Evolutionary conservation across 129 eudicot genomes (phyloP).

Genomic region (Flaveria ramosissima): DNA sequence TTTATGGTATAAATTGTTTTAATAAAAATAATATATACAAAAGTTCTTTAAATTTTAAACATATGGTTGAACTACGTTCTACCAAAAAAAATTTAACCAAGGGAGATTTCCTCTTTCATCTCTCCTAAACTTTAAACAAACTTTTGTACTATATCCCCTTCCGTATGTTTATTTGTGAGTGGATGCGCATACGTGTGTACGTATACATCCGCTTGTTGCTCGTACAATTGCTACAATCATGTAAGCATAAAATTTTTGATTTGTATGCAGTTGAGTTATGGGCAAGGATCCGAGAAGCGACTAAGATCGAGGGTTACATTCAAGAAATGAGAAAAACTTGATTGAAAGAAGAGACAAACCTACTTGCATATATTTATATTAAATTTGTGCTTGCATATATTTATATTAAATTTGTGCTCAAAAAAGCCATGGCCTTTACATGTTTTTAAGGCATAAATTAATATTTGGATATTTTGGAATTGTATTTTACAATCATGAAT

Average conservation of each 20-base stretch:
- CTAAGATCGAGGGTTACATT: slow-evolving; percentile 46
- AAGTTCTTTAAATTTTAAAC: too few relatives aligned
- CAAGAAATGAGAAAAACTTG: slow-evolving; percentile 45
- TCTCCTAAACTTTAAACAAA: too few relatives aligned
- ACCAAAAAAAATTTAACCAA: too few relatives aligned
- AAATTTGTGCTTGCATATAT: slow-evolving; percentile 25
- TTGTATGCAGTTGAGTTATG: slow-evolving; percentile 33
- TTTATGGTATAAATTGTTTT: too few relatives aligned
- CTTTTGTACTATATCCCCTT: too few relatives aligned
- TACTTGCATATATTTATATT: slow-evolving; percentile 29
- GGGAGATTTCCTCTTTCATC: too few relatives aligned
- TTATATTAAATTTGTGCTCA: slow-evolving; percentile 31
- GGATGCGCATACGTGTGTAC: not conserved
- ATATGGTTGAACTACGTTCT: too few relatives aligned
- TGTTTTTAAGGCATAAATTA: slow-evolving; percentile 29
- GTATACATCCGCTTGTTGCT: not conserved
- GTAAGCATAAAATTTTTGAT: not conserved
- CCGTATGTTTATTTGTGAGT: too few relatives aligned
- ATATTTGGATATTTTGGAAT: slow-evolving; percentile 22
- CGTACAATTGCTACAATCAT: not conserved
- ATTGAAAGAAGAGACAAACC: slow-evolving; percentile 13
- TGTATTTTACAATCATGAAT: slow-evolving; percentile 31
- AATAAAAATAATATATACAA: too few relatives aligned
- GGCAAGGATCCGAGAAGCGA: slow-evolving; percentile 50
- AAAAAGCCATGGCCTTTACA: slow-evolving; percentile 18